Conservation (phyloP, 2,329 filamentous ascomycete species). For the Purpureocillium lavendulum region DNA sequence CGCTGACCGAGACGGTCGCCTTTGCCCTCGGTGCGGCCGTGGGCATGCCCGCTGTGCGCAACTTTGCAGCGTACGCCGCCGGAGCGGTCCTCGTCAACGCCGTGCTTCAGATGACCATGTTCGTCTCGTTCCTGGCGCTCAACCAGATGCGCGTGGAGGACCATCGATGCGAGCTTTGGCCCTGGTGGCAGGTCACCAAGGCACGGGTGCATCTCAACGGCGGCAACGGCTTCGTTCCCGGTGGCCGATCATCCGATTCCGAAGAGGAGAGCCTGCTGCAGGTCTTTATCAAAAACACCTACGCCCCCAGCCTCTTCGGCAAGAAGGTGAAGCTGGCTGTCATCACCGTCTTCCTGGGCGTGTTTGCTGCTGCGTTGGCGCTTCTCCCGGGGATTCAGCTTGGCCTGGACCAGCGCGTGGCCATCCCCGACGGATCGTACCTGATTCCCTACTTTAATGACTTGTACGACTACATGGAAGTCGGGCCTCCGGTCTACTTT, state of each 20-base stretch:
- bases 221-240: constrained; percentile 45
- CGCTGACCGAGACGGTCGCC: constrained; percentile 86
- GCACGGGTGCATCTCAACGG: constrained; percentile 58
- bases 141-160: constrained; percentile 90
- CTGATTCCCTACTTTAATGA: constrained; percentile 96
- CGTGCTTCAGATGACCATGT: constrained; percentile 94
- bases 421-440: constrained; percentile 89
- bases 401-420: constrained; percentile 88
- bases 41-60: constrained; percentile 94
- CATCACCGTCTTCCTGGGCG: constrained; percentile 72
- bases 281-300: constrained; percentile 80
- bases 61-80: constrained; percentile 94
- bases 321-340: constrained; percentile 73
- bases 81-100: constrained; percentile 97
- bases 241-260: constrained; percentile 56
- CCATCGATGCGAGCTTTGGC: constrained; percentile 83
- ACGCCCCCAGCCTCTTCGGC: constrained; percentile 73
- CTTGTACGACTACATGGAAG: constrained; percentile 83
- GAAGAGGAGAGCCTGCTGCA: constrained; percentile 80
- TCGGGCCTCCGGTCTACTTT: constrained; percentile 92
- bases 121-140: constrained; percentile 80
- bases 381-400: constrained; percentile 78
- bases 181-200: constrained; percentile 73
- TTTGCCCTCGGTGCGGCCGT: constrained; percentile 91
- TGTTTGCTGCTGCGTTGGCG: constrained; percentile 79